Base-by-base conservation (phyloP, 2,329 filamentous ascomycete genomes). In the Penicillium fuscoglaucum region DNA sequence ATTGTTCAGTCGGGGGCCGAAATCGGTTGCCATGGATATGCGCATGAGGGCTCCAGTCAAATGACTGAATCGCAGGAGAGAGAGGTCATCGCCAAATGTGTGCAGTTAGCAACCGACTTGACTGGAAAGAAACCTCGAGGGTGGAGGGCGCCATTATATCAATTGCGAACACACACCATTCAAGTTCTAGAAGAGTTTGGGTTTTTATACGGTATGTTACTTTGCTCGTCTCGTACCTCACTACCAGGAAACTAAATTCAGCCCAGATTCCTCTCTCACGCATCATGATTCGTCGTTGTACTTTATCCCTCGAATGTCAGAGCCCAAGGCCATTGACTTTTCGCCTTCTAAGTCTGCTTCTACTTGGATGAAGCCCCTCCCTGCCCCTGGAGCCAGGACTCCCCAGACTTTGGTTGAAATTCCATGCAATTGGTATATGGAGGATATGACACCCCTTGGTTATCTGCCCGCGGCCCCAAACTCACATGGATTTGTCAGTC, bases 51-150 rank as follows among this genome's bases (percentile, higher is more conserved):
- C 61, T 87, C 88, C 0, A 81, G 80, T 10, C 84, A 87, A 52
- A 89, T 91, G 85, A 88, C 82, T 0, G 71, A 88, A 1, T 87
- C 90, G 67, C 89, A 92, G 74, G 89, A 92, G 70, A 82, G 82
- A 12, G 87, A 89, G 52, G 86, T 92, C 3, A 81, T 93, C 6
- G 86, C 89, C 67, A 90, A 90, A 74, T 90, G 88, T 19, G 90
- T 87, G 70, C 82, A 83, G 24, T 80, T 91, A 73, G 81, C 91
- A 35, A 90, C 85, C 0, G 84, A 88, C 0, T 89, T 93, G 67
- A 84, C 83, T 41, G 87, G 89, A 6, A 90, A 90, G 74, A 87
- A 86, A 0, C 90, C 90, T 0, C 64, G 68, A 0, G 74, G 74
- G 0, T 77, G 74, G 56, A 68, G 74, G 19, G 74, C 74, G 4